phyloP scores from a whole-genome alignment of 257 asterid species.

The Nicotiana noctiflora region DNA sequence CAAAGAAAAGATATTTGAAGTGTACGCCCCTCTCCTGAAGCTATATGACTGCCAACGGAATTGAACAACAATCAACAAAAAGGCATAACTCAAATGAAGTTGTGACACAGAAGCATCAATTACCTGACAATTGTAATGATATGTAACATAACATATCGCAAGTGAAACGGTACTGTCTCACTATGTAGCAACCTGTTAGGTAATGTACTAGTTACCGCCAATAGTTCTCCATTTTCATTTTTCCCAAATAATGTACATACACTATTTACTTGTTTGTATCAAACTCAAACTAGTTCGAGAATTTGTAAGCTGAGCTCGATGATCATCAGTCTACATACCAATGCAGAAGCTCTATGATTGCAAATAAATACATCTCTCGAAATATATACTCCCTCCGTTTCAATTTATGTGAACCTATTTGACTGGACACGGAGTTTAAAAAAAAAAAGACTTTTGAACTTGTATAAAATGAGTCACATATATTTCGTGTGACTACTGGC shows the following conservation, averaged over 20 bases:
- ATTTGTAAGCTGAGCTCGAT: background rate
- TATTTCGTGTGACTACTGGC: too few species aligned
- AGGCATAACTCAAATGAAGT: background rate
- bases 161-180: background rate
- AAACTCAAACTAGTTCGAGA: background rate
- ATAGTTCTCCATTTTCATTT: background rate
- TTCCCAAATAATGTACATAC: background rate
- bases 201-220: background rate
- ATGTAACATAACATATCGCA: background rate
- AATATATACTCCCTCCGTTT: background rate
- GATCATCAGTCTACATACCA: background rate
- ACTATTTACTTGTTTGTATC: background rate
- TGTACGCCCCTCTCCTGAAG: constrained; percentile 88
- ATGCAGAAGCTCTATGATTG: background rate
- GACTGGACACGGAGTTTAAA: too few species aligned
- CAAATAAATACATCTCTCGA: background rate
- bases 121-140: background rate
- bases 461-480: too few species aligned
- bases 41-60: constrained; percentile 74
- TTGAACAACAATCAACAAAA: background rate
- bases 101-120: background rate
- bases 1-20: constrained; percentile 76
- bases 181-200: background rate
- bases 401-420: too few species aligned
- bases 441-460: too few species aligned